Conservation (phyloP, 2,329 filamentous ascomycete genomes). For the Aspergillus pseudotamarii region DNA sequence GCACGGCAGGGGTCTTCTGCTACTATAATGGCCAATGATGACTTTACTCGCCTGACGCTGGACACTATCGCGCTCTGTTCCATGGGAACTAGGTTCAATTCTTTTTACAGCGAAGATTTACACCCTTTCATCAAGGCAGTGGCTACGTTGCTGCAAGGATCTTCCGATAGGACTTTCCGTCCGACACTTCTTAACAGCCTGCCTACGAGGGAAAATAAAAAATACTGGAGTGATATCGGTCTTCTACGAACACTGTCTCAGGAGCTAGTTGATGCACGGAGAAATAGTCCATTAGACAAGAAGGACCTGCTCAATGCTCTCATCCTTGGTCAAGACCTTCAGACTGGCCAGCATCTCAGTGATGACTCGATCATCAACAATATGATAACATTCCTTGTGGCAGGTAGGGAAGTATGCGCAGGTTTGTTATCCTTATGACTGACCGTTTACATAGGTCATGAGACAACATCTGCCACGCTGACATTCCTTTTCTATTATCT, state of each 20-base stretch:
- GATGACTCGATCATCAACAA: conserved; percentile 69
- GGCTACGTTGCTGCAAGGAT: conserved; percentile 63
- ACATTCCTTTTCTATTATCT: conserved; percentile 69
- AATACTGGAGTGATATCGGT: conserved; percentile 35
- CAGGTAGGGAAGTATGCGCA: conserved; percentile 42
- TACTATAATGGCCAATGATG: conserved; percentile 63
- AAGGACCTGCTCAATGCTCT: conserved; percentile 72
- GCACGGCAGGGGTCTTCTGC: conserved; percentile 55
- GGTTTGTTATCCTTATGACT: background rate
- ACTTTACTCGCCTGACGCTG: conserved; percentile 73
- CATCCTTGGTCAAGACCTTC: conserved; percentile 67
- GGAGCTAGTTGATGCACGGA: conserved; percentile 64
- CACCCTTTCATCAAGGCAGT: conserved; percentile 73
- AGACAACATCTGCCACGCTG: conserved; percentile 70
- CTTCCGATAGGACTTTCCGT: conserved; percentile 54
- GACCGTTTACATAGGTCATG: conserved; percentile 54
- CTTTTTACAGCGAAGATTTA: conserved; percentile 68
- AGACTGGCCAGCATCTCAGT: conserved; percentile 66
- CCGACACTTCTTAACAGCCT: conserved; percentile 52
- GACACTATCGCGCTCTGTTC: conserved; percentile 72
- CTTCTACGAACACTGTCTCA: conserved; percentile 58
- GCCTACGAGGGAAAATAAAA: conserved; percentile 38
- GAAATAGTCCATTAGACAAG: conserved; percentile 56
- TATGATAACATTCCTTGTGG: conserved; percentile 72
- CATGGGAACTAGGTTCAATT: conserved; percentile 76